These are phyloP conservation scores for Colletotrichum acutatum DNA, from an alignment of 2,329 filamentous ascomycete genomes.

Conservation along the genomic window DNA sequence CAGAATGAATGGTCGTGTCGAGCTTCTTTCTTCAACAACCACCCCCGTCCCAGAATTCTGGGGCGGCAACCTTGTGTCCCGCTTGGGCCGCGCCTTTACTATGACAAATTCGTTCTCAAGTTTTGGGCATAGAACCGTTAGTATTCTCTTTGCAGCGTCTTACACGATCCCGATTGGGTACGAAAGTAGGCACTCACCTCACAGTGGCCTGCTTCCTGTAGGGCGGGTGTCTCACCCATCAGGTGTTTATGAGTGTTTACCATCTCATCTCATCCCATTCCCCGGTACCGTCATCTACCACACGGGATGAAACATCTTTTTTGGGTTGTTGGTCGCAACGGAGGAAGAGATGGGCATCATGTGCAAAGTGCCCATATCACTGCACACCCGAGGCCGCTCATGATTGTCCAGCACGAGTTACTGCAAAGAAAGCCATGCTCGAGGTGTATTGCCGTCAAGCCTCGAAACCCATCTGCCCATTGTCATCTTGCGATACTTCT, in stretches of 20 bases:
- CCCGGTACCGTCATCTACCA: constrained; percentile 3
- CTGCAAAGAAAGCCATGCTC: no score
- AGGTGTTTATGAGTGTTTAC: constrained; percentile 32
- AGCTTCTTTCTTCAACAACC: background rate
- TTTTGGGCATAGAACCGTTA: background rate
- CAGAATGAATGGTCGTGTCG: background rate
- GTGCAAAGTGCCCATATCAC: background rate
- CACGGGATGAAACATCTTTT: constrained; percentile 31
- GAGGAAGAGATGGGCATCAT: background rate
- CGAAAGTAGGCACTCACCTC: background rate
- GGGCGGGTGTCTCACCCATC: constrained; percentile 22
- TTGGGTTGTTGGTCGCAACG: background rate
- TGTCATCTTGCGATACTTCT: background rate
- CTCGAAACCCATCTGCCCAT: no score
- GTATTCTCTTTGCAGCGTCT: background rate
- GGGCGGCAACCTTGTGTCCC: background rate
- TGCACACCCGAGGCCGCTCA: background rate
- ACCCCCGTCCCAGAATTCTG: background rate
- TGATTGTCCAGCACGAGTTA: background rate
- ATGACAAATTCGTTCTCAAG: constrained; percentile 31
- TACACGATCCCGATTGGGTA: background rate
- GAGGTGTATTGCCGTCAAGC: no score
- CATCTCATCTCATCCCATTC: constrained; percentile 21
- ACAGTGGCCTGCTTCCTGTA: background rate
- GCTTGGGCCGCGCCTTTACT: constrained; percentile 24